Conservation (phyloP, 2,329 filamentous ascomycete genomes). For the Clonostachys sp. region DNA sequence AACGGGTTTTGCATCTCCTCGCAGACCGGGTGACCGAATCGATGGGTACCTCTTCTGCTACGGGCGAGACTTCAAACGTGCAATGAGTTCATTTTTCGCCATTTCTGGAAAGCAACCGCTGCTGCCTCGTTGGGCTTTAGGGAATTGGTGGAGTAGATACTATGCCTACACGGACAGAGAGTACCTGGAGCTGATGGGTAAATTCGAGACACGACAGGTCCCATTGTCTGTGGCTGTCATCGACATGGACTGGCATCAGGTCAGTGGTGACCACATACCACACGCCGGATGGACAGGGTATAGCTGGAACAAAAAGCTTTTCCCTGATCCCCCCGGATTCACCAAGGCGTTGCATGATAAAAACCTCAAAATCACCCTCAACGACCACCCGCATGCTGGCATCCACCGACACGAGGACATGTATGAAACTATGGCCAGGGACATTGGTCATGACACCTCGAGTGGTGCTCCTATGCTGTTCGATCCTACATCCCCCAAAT, state of each 20-base stretch:
- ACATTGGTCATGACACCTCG: constrained; percentile 43
- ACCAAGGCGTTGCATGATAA: constrained; percentile 43
- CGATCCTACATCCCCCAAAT: constrained; percentile 46
- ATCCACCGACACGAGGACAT: constrained; percentile 50
- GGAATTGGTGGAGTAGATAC: constrained; percentile 65
- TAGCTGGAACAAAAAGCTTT: constrained; percentile 50
- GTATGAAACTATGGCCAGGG: constrained; percentile 49
- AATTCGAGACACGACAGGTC: constrained; percentile 43
- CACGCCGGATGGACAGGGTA: constrained; percentile 45
- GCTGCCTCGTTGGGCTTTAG: constrained; percentile 52
- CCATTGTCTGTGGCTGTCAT: constrained; percentile 56
- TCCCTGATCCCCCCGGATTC: constrained; percentile 48
- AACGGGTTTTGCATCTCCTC: constrained; percentile 44
- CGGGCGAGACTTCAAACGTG: constrained; percentile 49
- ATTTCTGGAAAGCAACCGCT: constrained; percentile 51
- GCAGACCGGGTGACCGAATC: constrained; percentile 38
- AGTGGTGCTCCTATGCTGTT: constrained; percentile 48
- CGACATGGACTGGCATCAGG: constrained; percentile 65
- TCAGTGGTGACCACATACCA: constrained; percentile 36
- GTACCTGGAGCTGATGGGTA: constrained; percentile 53
- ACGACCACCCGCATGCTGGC: constrained; percentile 59
- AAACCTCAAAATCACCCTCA: constrained; percentile 50
- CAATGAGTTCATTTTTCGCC: constrained; percentile 48
- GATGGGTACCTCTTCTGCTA: constrained; percentile 59
- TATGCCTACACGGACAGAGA: constrained; percentile 51